Conservation (phyloP, 768 basidiomycete genomes). For the Amanita pallidorosea region DNA sequence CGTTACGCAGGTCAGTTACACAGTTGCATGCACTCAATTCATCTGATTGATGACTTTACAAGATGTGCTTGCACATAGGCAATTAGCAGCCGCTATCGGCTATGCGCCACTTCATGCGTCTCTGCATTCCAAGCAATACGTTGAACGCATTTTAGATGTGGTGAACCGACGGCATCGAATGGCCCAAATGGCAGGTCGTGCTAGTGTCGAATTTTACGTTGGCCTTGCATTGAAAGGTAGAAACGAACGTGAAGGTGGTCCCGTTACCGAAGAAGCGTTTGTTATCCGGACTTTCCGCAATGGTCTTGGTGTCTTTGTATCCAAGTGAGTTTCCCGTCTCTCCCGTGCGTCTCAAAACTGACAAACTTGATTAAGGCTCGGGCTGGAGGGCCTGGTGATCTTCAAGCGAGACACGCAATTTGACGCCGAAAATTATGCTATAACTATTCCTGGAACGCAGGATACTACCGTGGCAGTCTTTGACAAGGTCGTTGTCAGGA, state of each 20-base stretch:
- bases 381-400: constrained; percentile 87
- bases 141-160: constrained; percentile 76
- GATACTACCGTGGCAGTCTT: constrained; percentile 75
- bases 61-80: constrained; percentile 93
- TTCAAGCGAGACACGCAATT: constrained; percentile 88
- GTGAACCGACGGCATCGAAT: constrained; percentile 90
- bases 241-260: constrained; percentile 25
- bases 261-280: constrained; percentile 70
- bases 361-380: constrained; percentile 43
- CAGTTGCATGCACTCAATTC: background rate
- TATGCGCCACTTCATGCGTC: constrained; percentile 76
- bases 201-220: constrained; percentile 96
- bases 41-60: background rate
- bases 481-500: constrained; percentile 85
- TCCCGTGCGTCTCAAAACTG: background rate
- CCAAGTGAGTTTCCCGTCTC: constrained; percentile 49
- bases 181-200: constrained; percentile 96
- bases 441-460: constrained; percentile 47
- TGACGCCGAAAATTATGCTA: constrained; percentile 83
- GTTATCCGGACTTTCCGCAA: constrained; percentile 93
- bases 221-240: constrained; percentile 80
- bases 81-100: constrained; percentile 83
- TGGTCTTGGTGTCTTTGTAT: constrained; percentile 93
- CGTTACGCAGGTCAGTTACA: constrained; percentile 73
- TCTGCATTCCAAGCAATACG: constrained; percentile 78